These are phyloP conservation scores for Colletotrichum falcatum DNA, from an alignment of 2,329 filamentous ascomycete genomes.

Conservation along the genomic window DNA sequence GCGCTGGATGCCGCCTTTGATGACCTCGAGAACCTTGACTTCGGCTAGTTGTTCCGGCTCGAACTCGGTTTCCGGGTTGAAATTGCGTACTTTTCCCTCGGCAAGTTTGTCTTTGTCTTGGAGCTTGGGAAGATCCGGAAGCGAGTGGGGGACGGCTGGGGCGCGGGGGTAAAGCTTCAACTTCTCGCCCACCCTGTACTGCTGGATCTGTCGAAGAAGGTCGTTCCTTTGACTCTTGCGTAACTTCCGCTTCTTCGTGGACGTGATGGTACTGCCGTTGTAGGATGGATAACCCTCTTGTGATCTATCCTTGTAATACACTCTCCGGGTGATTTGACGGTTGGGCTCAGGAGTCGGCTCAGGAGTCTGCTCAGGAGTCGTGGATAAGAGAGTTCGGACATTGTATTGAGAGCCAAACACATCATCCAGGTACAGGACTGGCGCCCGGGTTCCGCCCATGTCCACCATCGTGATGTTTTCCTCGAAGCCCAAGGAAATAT, in stretches of 20 bases:
- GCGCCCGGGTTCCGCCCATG: too few relatives aligned
- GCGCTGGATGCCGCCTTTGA: neutral
- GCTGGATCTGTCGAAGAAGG: neutral
- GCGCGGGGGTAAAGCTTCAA: neutral
- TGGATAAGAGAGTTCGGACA: too few relatives aligned
- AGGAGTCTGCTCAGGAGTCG: too few relatives aligned
- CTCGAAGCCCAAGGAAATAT: too few relatives aligned
- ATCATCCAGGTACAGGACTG: too few relatives aligned
- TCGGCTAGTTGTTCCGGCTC: neutral
- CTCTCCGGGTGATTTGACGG: too few relatives aligned
- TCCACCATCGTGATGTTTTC: too few relatives aligned
- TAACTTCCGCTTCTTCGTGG: too few relatives aligned
- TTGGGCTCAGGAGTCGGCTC: neutral
- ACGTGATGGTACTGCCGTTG: neutral
- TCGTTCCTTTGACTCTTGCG: fast-evolving
- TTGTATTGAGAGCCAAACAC: too few relatives aligned
- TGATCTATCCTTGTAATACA: too few relatives aligned
- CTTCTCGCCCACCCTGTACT: neutral
- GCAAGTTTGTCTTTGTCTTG: neutral
- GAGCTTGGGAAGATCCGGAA: neutral
- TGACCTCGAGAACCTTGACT: neutral
- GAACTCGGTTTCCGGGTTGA: neutral
- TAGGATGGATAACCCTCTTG: too few relatives aligned
- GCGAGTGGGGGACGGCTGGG: neutral
- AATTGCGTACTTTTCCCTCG: neutral